Percentiles rank a stretch among this genome's conserved stretches.
Conservation (phyloP, 495 filamentous ascomycete species). For the Tuber calosporum region DNA sequence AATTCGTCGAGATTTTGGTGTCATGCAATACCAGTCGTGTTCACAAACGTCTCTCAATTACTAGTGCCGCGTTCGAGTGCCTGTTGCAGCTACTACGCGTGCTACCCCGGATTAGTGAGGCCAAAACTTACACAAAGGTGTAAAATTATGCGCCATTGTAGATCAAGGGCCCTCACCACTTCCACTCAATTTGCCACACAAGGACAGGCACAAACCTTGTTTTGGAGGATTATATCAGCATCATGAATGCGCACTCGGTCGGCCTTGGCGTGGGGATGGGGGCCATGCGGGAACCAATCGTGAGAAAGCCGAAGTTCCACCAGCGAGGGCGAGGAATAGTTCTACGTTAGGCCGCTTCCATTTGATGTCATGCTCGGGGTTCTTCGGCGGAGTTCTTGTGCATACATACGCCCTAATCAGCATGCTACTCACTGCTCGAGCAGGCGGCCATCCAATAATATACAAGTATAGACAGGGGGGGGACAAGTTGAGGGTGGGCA, state of each 20-base stretch:
- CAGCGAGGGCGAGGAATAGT: neutral
- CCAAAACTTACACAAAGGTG: neutral
- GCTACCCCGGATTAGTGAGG: neutral
- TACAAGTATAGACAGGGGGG: neutral
- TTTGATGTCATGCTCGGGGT: neutral
- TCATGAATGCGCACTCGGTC: neutral
- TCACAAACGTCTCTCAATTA: too few relatives aligned
- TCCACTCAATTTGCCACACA: neutral
- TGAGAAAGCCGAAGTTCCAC: neutral
- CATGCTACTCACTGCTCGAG: too few relatives aligned
- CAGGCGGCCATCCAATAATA: neutral
- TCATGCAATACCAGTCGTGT: too few relatives aligned
- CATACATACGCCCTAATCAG: neutral
- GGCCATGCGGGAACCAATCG: neutral
- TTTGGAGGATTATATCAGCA: neutral
- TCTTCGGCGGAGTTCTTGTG: neutral
- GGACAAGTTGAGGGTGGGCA: neutral
- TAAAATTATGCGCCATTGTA: neutral
- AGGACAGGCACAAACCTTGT: neutral
- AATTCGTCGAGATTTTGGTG: too few relatives aligned
- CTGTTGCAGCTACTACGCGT: neutral
- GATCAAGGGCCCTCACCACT: slow-evolving; percentile 1
- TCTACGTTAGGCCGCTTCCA: neutral
- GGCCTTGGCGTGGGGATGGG: neutral
- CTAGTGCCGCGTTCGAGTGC: too few relatives aligned